A percentile compares a stretch with the other conserved stretches of the same genome.
These are phyloP conservation scores for Crepidotus variabilis DNA, from an alignment of 768 basidiomycete genomes.

Conservation along the genomic window DNA sequence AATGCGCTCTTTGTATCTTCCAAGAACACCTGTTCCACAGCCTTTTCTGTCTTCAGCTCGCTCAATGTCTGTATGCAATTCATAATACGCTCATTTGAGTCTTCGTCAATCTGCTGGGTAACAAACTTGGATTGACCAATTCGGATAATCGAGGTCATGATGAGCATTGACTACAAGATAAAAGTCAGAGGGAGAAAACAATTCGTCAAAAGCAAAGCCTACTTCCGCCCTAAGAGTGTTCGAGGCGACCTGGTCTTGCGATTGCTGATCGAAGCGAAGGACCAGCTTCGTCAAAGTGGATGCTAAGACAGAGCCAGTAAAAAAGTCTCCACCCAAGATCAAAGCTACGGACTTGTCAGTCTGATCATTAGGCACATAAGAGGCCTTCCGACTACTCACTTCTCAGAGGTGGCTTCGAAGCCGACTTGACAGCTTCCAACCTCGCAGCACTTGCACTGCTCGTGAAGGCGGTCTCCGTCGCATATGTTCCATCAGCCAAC, in stretches of 20 bases:
- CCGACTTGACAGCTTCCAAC: slow-evolving; percentile 80
- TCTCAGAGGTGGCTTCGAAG: slow-evolving; percentile 86
- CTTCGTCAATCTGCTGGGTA: slow-evolving; percentile 95
- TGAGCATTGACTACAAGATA: slow-evolving; percentile 75
- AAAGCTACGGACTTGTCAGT: slow-evolving; percentile 45
- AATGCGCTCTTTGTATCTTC: slow-evolving; percentile 90
- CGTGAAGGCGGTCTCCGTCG: slow-evolving; percentile 90
- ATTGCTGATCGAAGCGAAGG: slow-evolving; percentile 64
- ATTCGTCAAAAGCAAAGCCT: slow-evolving; percentile 8
- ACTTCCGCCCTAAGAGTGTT: slow-evolving; percentile 89
- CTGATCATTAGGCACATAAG: background rate
- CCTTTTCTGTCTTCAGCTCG: slow-evolving; percentile 56
- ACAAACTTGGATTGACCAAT: slow-evolving; percentile 97
- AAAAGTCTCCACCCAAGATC: slow-evolving; percentile 94
- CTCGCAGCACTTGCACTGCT: slow-evolving; percentile 49
- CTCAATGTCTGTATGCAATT: slow-evolving; percentile 94
- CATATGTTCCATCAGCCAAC: slow-evolving; percentile 95
- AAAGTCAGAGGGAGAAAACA: background rate
- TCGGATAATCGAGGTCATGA: slow-evolving; percentile 96
- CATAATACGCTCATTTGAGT: slow-evolving; percentile 93
- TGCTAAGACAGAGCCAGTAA: slow-evolving; percentile 90
- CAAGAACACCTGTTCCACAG: slow-evolving; percentile 70
- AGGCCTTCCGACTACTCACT: slow-evolving; percentile 36
- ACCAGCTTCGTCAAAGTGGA: slow-evolving; percentile 89
- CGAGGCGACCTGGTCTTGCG: slow-evolving; percentile 38